A percentile compares a stretch with the other conserved stretches of the same genome.
Conservation (phyloP, 257 asterid genomes). For the Plantago elongata region DNA sequence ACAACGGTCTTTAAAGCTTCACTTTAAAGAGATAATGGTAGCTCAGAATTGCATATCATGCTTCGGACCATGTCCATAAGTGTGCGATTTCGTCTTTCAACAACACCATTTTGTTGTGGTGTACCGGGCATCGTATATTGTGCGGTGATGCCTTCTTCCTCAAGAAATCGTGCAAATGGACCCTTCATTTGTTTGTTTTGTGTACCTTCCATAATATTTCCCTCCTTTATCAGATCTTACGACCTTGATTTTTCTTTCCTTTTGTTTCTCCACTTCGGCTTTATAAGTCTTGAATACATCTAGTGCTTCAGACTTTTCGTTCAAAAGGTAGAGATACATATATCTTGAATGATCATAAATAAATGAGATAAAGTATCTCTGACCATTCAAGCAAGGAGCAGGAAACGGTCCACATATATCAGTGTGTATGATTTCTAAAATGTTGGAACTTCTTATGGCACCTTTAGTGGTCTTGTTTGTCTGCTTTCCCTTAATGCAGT, state of each 20-base stretch:
- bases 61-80: not conserved
- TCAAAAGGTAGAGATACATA: conserved; percentile 14
- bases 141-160: not conserved
- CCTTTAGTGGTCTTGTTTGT: not conserved
- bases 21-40: not conserved
- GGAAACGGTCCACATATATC: conserved; percentile 1
- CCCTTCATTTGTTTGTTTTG: not conserved
- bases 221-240: conserved; percentile 16
- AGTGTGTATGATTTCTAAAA: not conserved
- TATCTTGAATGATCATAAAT: conserved; percentile 7
- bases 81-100: not conserved
- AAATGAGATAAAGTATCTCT: not conserved
- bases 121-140: not conserved
- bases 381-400: not conserved
- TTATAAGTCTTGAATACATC: conserved; percentile 3
- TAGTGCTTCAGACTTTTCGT: conserved; percentile 2
- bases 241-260: conserved; percentile 9
- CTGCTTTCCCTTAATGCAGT: conserved; percentile 1
- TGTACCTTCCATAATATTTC: conserved; percentile 12
- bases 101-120: not conserved
- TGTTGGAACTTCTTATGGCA: not conserved
- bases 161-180: not conserved
- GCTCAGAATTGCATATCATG: not conserved
- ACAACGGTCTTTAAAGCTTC: not conserved
- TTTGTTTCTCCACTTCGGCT: conserved; percentile 9